These are phyloP conservation scores for Ceratocystis variospora DNA, from an alignment of 2,329 filamentous ascomycete genomes.

Conservation along the genomic window DNA sequence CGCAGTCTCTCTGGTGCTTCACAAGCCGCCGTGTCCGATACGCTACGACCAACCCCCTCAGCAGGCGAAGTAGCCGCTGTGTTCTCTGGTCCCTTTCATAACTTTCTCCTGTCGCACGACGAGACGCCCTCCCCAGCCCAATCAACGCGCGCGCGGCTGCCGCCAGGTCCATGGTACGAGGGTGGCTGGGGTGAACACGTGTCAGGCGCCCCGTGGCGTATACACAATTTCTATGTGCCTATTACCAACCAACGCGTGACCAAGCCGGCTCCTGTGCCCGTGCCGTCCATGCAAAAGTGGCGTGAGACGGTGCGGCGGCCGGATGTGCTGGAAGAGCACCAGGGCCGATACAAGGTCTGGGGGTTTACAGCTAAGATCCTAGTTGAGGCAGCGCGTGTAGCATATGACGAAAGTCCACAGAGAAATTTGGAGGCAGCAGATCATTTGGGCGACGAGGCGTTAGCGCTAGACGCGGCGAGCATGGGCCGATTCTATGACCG, in stretches of 20 bases:
- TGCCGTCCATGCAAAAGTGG: conserved; percentile 24
- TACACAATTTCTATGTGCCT: conserved; percentile 89
- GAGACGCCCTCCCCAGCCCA: conserved; percentile 25
- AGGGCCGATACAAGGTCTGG: conserved; percentile 66
- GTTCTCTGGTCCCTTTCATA: conserved; percentile 77
- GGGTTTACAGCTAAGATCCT: conserved; percentile 88
- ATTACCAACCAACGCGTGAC: conserved; percentile 56
- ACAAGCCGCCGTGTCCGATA: conserved; percentile 29
- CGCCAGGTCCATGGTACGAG: conserved; percentile 62
- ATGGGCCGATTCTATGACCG: conserved; percentile 33
- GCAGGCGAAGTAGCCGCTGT: conserved; percentile 86
- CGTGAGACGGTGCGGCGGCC: conserved; percentile 29
- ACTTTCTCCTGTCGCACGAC: conserved; percentile 56
- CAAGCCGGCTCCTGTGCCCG: conserved; percentile 33
- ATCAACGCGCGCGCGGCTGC: conserved; percentile 25
- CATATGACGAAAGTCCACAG: conserved; percentile 60
- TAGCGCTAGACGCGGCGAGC: conserved; percentile 35
- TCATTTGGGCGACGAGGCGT: conserved; percentile 38
- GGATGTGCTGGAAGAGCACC: conserved; percentile 27
- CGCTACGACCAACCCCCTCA: conserved; percentile 66
- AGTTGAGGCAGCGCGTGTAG: conserved; percentile 74
- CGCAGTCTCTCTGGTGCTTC: conserved; percentile 8
- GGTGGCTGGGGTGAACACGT: conserved; percentile 65
- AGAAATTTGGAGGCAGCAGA: conserved; percentile 57
- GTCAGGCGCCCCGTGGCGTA: conserved; percentile 60